Base-by-base conservation (phyloP, 2,329 filamentous ascomycete species). In the Penicillium sp. region DNA sequence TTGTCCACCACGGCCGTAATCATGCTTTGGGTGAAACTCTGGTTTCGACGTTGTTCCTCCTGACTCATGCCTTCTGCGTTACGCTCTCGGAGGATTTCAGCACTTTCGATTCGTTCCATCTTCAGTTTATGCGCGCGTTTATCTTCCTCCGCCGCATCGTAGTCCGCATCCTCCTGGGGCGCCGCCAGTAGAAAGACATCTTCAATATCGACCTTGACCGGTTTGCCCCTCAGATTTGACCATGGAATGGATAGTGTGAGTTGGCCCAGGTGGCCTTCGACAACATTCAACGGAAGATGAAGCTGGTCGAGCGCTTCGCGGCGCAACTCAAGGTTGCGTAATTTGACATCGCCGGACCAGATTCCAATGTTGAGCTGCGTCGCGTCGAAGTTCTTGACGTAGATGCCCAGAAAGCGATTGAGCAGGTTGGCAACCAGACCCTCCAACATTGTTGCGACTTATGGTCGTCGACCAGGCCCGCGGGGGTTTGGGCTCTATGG, bases 401-500 rank as follows among this genome's bases (percentile, higher is more conserved):
- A 99, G 90, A 98, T 96, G 84, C 95, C 96, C 86, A 99, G 81
- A 79, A 99, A 98, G 81, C 96, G 90, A 82, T 99, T 99, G 69
- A 99, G 88, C 82, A 99, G 84, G 78, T 93, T 96, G 69, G 95
- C 92, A 63, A 98, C 95, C 68, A 99, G 84, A 67, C 93, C 91
- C 84, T 99, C 95, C 80, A 99, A 87, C 95, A 99, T 99, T 71
- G 75, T 83, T 82, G 79, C 75, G 75, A 75, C 68, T 67, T 75
- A 73, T 29, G 81, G 86, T 84, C 89, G 85, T 91, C 71, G 89
- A 86, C 89, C 89, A 72, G 90, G 88, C 86, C 80, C 78, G 87
- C 87, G 56, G 56, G 14, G 42, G n/a, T 39, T 43, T 56, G 56
- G 48, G 61, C 56, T 56, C 61, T 65, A 55, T 50, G 49, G 58